Base-by-base conservation (phyloP, 352 stramenopile species). In the Globisporangium ultimum region DNA sequence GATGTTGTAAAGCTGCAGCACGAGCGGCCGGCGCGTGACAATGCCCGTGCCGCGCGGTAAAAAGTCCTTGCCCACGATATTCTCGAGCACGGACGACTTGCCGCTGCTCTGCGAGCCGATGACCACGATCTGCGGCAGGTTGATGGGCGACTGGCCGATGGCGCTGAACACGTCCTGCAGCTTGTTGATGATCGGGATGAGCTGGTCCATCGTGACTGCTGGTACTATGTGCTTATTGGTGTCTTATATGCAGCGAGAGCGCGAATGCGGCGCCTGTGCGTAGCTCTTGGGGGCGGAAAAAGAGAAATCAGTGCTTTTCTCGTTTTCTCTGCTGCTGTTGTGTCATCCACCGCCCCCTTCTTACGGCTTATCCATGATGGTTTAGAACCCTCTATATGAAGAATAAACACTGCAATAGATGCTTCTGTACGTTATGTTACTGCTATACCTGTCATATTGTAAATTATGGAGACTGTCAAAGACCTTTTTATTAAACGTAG, bases 161-260 rank as follows among this genome's bases (percentile, higher is more conserved):
- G 94, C 93, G 51, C 78, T 97, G 74, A 98, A 98, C 36, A 99
- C 97, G 80, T 99, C 97, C 86, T 99, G 97, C 11, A 99, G 88
- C 82, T 99, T 99, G 73, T 99, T 99, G 63, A 99, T 98, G 66
- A 99, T 98, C 38, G 97, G 96, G 71, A 99, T 99, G 18, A 99
- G 85, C 74, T 99, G 89, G 61, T 99, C 96, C 97, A 99, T 99
- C 17, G 58, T 38, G 51, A 18, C 15, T 32, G 24, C 17, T n/a
- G 21, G 13, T 52, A 1, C 9, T 20, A 22, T 46, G 36, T 55
- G 38, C 43, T 12, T 41, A 6, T 40, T 10, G 3, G 20, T 47
- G 50, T 28, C 34, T 11, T n/a, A 11, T n/a, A 21, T 5, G n/a
- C 17, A 41, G 3, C 5, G 41, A 59, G 22, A 2, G 42, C 2